Percentiles rank a stretch among this genome's conserved stretches.
Conservation (phyloP, 139 green algal genomes). For the Asterochloris sp. region DNA sequence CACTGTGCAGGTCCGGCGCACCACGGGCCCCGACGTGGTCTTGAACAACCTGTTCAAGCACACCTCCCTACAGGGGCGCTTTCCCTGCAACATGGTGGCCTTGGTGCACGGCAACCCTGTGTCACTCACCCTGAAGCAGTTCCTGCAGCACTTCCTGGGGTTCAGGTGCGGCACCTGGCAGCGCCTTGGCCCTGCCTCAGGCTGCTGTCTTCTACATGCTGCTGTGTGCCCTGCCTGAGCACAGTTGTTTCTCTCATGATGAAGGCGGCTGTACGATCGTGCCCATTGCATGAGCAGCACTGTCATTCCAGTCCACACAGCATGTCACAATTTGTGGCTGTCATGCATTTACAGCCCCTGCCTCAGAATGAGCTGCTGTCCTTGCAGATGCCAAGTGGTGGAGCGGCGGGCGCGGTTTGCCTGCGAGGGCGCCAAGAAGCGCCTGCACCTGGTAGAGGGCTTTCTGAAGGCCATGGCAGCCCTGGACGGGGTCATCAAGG, state of each 20-base stretch:
- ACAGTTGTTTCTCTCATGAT: background rate
- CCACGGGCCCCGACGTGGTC: constrained; percentile 45
- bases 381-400: constrained; percentile 65
- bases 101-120: constrained; percentile 58
- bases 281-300: background rate
- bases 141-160: constrained; percentile 75
- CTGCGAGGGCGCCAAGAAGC: constrained; percentile 51
- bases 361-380: background rate
- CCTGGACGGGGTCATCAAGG: constrained; percentile 67
- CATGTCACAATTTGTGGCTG: background rate
- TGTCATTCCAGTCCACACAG: background rate
- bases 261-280: background rate
- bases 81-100: constrained; percentile 81
- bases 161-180: constrained; percentile 54
- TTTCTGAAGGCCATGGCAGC: constrained; percentile 63
- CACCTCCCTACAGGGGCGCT: constrained; percentile 77
- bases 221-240: too few species aligned
- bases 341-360: background rate
- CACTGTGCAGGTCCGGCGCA: background rate
- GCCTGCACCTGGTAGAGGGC: constrained; percentile 80
- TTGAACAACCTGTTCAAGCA: constrained; percentile 80
- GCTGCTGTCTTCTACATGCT: background rate
- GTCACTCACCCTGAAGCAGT: constrained; percentile 62
- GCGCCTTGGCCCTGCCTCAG: background rate
- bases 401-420: constrained; percentile 50